Base-by-base conservation (phyloP, 202 grass and related monocot genomes). In the Setaria viridis region DNA sequence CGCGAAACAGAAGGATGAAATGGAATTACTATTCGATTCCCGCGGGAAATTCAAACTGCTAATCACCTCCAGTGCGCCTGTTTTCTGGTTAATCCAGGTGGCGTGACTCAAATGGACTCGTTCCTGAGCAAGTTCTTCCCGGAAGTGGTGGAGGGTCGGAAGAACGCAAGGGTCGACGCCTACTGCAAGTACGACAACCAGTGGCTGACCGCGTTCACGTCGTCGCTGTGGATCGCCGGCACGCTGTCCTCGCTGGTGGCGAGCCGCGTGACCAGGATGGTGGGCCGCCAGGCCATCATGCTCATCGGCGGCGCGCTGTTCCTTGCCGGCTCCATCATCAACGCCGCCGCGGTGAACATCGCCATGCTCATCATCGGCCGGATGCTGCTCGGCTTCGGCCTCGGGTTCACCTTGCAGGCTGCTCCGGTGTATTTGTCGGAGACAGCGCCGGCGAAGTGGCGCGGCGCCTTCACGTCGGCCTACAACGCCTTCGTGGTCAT, bases 361-460 rank as follows among this genome's bases (percentile, higher is more conserved):
- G 84, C 88, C 80, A 98, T 98, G 95, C 95, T 98, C 79, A 92
- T 98, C 86, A 5, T 95, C 9, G 95, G 93, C 0, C 88, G 93
- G 35, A 86, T 98, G 81, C 84, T 95, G 78, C 93, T 98, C 82
- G 95, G 95, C 56, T 88, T 95, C 53, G 93, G 93, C 35, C 65
- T 98, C 29, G 93, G 95, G 0, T 98, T 98, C 89, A 98, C 91
- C 60, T 59, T 59, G 57, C 57, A 59, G 57, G 57, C 57, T 21
- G 57, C 57, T 25, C 57, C 57, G 3, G 20, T 59, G n/a, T 25
- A 59, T 59, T 10, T 59, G 0, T 59, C 57, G 2, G 57, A 59
- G 57, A 59, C 20, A 21, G 57, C 57, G 7, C 57, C n/a, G n/a
- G 57, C 57, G 2, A 59, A 59, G 57, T 59, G 57, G 57, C 57